phyloP scores from a whole-genome alignment of 148 eudicot genomes.

The Suaeda aralocaspica region DNA sequence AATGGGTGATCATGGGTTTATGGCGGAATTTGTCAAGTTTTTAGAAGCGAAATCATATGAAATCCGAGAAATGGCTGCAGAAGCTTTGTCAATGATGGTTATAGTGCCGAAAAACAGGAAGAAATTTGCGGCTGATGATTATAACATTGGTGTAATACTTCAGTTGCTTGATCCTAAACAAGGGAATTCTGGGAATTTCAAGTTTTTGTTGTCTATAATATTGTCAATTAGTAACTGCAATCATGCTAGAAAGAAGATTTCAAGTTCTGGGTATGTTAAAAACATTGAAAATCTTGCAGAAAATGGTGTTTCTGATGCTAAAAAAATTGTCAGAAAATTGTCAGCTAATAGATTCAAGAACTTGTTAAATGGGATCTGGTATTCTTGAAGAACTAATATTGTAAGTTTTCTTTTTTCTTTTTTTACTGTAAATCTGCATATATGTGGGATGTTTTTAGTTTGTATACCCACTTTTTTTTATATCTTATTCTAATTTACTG shows the following conservation, averaged over 20 bases:
- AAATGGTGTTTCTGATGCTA: slow-evolving; percentile 70
- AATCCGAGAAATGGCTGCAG: slow-evolving; percentile 71
- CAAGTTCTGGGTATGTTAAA: slow-evolving; percentile 55
- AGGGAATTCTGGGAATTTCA: slow-evolving; percentile 45
- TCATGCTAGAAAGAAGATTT: slow-evolving; percentile 59
- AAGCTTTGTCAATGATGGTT: slow-evolving; percentile 49
- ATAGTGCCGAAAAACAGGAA: slow-evolving; percentile 59
- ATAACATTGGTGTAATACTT: slow-evolving; percentile 50
- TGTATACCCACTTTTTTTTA: slow-evolving; percentile 12
- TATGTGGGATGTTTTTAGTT: slow-evolving; percentile 33
- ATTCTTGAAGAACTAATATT: slow-evolving; percentile 34
- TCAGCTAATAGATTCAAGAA: slow-evolving; percentile 52
- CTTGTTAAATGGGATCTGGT: slow-evolving; percentile 60
- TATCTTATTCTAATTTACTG: slow-evolving; percentile 7
- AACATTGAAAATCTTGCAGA: slow-evolving; percentile 72
- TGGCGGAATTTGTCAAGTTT: slow-evolving; percentile 68
- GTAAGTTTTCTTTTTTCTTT: slow-evolving; percentile 17
- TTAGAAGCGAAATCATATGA: slow-evolving; percentile 65
- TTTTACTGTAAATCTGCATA: slow-evolving; percentile 32
- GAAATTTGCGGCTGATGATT: slow-evolving; percentile 59
- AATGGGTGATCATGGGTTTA: slow-evolving; percentile 80
- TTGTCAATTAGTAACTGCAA: slow-evolving; percentile 50
- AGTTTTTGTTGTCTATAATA: slow-evolving; percentile 59
- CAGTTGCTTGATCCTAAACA: slow-evolving; percentile 53
- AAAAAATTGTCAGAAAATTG: slow-evolving; percentile 63